Evolutionary conservation across 257 asterid genomes (phyloP), one percentile per base, ranked within the genome.

Genomic region (Pogostemon cablin): DNA sequence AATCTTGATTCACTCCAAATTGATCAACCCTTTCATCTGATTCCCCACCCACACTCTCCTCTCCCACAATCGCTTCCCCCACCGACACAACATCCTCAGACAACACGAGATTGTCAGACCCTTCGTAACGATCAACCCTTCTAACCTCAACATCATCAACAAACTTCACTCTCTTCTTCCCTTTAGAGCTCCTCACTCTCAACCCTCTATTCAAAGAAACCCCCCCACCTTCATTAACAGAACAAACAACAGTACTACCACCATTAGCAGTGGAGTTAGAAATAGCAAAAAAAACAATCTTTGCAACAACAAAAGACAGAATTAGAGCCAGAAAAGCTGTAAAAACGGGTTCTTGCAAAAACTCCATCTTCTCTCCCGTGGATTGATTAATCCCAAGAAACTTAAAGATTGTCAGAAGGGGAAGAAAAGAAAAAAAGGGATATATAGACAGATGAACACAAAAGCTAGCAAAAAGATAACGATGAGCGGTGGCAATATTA

Each of bases 111-210:
- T 73, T 78, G 54, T 81, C 83, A 50, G 76, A 65, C 47, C 68
- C 83, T 50, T 60, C 85, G 72, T 65, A 59, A 47, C 49, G 77
- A 81, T 82, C 87, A 81, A 81, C 61, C 75, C 80, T 80, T 59
- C 73, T 76, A 61, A 81, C 69, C 79, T 78, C 74, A 67, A 68
- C 89, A 57, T 83, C 87, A 59, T 80, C 91, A 52, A 79, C 80
- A 77, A 87, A 84, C 65, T 73, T 75, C 54, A 86, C 93, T 64
- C 80, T 77, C 69, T 79, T 83, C 61, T 12, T 54, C 70, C 80
- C 80, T 75, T 77, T 84, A 5, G 67, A 54, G 25, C 75, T 72
- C 74, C 48, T 68, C 54, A 81, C 84, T 61, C 60, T 71, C 79
- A 79, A 76, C 75, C 62, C 79, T 52, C 68, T 81, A 11, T 69